phyloP scores from a whole-genome alignment of 257 asterid species.

The Petrea volubilis region DNA sequence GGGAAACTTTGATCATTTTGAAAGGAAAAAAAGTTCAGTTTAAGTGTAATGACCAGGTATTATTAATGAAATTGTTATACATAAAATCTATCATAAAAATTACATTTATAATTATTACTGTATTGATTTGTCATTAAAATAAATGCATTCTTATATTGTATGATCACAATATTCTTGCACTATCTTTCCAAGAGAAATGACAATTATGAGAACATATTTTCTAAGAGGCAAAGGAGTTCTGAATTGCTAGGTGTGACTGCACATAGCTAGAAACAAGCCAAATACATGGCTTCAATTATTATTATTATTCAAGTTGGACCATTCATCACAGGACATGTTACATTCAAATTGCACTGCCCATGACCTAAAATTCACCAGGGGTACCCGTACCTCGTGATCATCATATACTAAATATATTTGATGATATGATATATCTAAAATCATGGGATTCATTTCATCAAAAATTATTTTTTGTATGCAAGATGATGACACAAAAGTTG shows the following conservation, averaged over 20 bases:
- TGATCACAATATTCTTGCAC: constrained; percentile 2
- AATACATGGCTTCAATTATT: constrained; percentile 14
- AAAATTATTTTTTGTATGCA: constrained; percentile 9
- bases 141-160: neutral
- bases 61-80: too few relatives aligned
- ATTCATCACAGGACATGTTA: constrained; percentile 12
- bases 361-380: neutral
- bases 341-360: neutral
- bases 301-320: constrained; percentile 26
- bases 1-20: too few relatives aligned
- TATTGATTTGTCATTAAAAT: too few relatives aligned
- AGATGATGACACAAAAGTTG: constrained; percentile 36
- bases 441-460: constrained; percentile 28
- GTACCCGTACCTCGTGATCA: neutral
- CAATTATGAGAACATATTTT: constrained; percentile 23
- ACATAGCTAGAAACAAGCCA: neutral
- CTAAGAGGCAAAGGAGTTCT: constrained; percentile 14
- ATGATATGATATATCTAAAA: constrained; percentile 21
- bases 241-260: constrained; percentile 9
- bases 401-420: constrained; percentile 12
- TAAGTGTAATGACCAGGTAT: too few relatives aligned
- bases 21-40: too few relatives aligned
- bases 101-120: too few relatives aligned
- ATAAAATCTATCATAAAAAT: too few relatives aligned
- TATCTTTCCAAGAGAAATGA: neutral